Base-by-base conservation (phyloP, 257 asterid species). In the Gentiana macrophylla region DNA sequence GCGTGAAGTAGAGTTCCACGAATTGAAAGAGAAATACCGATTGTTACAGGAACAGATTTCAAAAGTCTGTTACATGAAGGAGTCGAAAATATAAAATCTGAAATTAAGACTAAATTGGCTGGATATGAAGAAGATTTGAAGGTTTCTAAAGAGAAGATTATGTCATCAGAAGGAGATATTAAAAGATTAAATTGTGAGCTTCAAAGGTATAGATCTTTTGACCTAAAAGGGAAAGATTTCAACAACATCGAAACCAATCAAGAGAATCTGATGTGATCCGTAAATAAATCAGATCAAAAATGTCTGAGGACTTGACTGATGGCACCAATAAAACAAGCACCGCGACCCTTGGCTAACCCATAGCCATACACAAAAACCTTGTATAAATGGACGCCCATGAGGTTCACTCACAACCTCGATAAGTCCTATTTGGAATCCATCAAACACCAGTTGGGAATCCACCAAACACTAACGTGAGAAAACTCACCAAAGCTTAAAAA, bases 1-100 rank as follows among this genome's bases (percentile, higher is more conserved):
- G 64, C 79, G 81, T 1, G 95, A 87, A 57, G 68, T 49, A 1
- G 96, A 86, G 80, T 84, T 82, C 54, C 85, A 55, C 0, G 88
- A 72, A 46, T 65, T 73, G 55, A 86, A 77, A 59, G 94, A 81
- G 68, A 90, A 80, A 70, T 74, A 77, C 54, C 72, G 60, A 35
- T 13, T 43, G 59, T 80, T 67, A 37, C 67, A 68, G 50, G 73
- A 75, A 53, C 77, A 72, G 34, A 56, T 49, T 5, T 56, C 67
- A 5, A 62, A 71, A 49, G 72, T 59, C 34, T 56, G 66, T 52
- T 33, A 43, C 1, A 67, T 61, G 60, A 68, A 62, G 60, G 70
- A 61, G 60, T 50, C 66, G 10, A 56, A 47, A 37, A 56, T 56
- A 84, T 56, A 34, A 52, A 53, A 43, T 63, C 75, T 36, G 83